Evolutionary conservation across 2,329 filamentous ascomycete genomes (phyloP), one percentile per base, ranked within the genome.

Genomic region (Emergomyces orientalis): DNA sequence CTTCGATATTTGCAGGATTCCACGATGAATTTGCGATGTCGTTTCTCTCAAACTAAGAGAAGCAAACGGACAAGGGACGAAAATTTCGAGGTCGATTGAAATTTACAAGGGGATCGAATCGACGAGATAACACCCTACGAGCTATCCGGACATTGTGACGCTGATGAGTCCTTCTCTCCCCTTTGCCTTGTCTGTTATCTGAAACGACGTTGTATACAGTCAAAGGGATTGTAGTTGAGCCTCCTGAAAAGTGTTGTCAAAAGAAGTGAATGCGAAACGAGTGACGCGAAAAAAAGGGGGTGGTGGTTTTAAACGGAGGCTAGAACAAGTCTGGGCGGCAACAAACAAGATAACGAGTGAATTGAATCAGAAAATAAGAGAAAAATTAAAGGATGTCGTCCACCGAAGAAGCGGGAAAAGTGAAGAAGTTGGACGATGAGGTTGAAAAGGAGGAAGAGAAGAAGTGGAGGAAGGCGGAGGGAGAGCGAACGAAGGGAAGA

Each of bases 261-360:
- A 19, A 22, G 57, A 63, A 61, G 58, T 60, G 60, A 56, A 49
- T 58, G 47, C 49, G 55, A 62, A 60, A 37, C 5, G 61, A 63
- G 62, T 34, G 49, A 61, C 51, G 43, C 17, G 25, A 61, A 43
- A 63, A 60, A 57, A 60, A 32, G 13, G 27, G 22, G n/a, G 14
- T 30, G 39, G 25, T 6, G 34, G 34, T 45, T 14, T 61, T 62
- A 64, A 60, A 64, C 61, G 65, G 67, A 37, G 32, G 52, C 30
- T n/a, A 11, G 65, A 63, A 60, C 55, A 63, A 59, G 63, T 64
- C 56, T 59, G 64, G 64, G 70, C 67, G 66, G 65, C 59, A 9
- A 61, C 49, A 57, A 63, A 64, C 63, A 30, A 55, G 56, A 51
- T 63, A 62, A 63, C 59, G 58, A 55, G 51, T 30, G 27, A 41